A percentile compares a stretch with the other conserved stretches of the same genome.
These are phyloP conservation scores for Cyanidium caldarium DNA, from an alignment of 23 red algal species.

Conservation along the genomic window DNA sequence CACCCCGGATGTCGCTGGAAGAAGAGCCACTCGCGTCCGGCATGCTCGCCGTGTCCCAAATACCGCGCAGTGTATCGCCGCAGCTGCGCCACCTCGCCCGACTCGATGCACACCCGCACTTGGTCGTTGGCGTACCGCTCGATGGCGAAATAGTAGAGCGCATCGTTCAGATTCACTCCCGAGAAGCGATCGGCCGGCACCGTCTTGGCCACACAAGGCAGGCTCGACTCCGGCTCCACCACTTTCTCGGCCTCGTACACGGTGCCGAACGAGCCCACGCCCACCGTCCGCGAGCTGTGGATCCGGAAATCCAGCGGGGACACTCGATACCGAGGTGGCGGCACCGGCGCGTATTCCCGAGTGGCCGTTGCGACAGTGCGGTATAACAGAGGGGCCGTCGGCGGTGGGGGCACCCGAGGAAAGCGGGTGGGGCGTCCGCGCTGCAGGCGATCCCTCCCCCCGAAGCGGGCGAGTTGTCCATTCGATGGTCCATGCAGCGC, in stretches of 20 bases:
- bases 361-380: neutral
- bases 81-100: neutral
- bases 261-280: neutral
- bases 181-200: neutral
- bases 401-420: too few species aligned
- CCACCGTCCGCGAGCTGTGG: neutral
- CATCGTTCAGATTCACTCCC: neutral
- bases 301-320: neutral
- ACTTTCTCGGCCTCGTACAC: neutral
- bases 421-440: too few species aligned
- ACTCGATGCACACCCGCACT: neutral
- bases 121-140: slow-evolving; percentile 6
- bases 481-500: too few species aligned
- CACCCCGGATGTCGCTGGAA: neutral
- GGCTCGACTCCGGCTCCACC: neutral
- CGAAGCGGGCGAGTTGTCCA: too few species aligned
- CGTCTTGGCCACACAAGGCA: neutral
- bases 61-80: neutral
- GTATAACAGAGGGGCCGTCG: too few species aligned
- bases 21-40: neutral
- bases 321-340: neutral
- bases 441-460: too few species aligned
- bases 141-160: neutral
- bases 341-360: neutral
- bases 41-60: neutral